Conservation (phyloP, 179 eudicot genomes). For the Sideroxylon spinosum region DNA sequence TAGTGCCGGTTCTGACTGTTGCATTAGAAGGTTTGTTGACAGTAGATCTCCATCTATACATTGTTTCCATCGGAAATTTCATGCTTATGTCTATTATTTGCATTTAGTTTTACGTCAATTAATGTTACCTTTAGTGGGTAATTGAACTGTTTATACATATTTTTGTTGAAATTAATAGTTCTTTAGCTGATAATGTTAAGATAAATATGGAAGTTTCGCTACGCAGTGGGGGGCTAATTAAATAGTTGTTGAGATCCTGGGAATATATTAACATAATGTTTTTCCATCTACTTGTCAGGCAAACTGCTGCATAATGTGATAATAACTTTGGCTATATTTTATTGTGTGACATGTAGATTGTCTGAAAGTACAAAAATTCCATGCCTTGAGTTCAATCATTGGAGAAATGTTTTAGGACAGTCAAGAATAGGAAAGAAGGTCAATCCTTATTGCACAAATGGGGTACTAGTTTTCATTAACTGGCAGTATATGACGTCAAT, state of each 20-base stretch:
- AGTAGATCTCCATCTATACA: not conserved
- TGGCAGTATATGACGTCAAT: not conserved
- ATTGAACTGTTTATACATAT: too few species aligned
- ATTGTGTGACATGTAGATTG: not conserved
- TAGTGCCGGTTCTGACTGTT: constrained; percentile 60
- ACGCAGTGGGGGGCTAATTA: too few species aligned
- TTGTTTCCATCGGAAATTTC: too few species aligned
- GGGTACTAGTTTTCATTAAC: not conserved
- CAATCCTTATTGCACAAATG: not conserved
- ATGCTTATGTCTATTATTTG: too few species aligned
- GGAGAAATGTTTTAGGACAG: not conserved
- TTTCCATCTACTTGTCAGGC: not conserved
- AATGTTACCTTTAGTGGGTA: too few species aligned
- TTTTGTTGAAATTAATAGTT: too few species aligned
- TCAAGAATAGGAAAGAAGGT: not conserved
- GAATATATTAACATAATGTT: too few species aligned
- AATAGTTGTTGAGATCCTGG: too few species aligned
- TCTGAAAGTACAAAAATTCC: not conserved
- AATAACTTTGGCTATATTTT: not conserved
- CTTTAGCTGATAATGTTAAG: too few species aligned
- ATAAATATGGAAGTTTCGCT: too few species aligned
- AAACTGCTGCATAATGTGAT: not conserved
- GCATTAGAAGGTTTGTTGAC: constrained; percentile 51
- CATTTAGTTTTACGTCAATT: too few species aligned
- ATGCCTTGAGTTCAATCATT: not conserved